Evolutionary conservation across 176 grass and related monocot genomes (phyloP).

Genomic region (Triticum aestivum): IWGSC_CS_RefSeq_v2.1 NC_057798.1:666057495-666057994

Average conservation of each 20-base stretch:
- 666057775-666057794: neutral
- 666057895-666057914: conserved; percentile 34
- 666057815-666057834: neutral
- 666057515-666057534: conserved; percentile 5
- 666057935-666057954: neutral
- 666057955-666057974: neutral
- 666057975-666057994: neutral
- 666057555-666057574: conserved; percentile 24
- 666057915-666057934: neutral
- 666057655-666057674: conserved; percentile 71
- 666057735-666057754: conserved; percentile 19
- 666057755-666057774: neutral
- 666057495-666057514: neutral
- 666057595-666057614: conserved; percentile 31
- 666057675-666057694: neutral
- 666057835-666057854: conserved; percentile 46
- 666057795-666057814: neutral
- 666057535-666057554: neutral
- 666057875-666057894: conserved; percentile 6
- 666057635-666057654: conserved; percentile 37
- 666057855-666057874: neutral
- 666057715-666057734: conserved; percentile 32
- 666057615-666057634: conserved; percentile 52
- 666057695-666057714: conserved; percentile 57
- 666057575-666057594: conserved; percentile 32